These are phyloP conservation scores for Xylaria nigripes DNA, from an alignment of 495 filamentous ascomycete genomes.

Conservation along the genomic window DNA sequence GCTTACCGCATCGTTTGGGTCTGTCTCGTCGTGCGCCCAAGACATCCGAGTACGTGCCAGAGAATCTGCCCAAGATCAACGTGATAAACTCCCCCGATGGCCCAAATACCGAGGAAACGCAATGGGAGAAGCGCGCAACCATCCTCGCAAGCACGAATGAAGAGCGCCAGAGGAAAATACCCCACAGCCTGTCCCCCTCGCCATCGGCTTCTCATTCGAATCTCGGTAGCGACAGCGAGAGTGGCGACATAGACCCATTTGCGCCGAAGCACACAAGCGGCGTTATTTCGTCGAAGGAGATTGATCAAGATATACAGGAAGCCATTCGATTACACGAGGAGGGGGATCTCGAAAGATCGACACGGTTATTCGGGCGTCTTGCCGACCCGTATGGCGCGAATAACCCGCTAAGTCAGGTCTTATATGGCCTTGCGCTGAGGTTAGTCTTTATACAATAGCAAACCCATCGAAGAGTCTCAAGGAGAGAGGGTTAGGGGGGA, in stretches of 20 bases:
- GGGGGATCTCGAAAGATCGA: slow-evolving; percentile 67
- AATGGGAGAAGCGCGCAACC: slow-evolving; percentile 87
- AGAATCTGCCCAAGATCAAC: slow-evolving; percentile 66
- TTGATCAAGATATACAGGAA: slow-evolving; percentile 80
- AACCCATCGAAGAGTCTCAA: neutral
- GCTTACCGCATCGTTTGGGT: slow-evolving; percentile 65
- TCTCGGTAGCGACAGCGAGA: neutral
- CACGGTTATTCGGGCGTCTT: slow-evolving; percentile 75
- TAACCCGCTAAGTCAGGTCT: slow-evolving; percentile 89
- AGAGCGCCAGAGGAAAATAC: slow-evolving; percentile 34
- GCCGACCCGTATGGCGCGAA: slow-evolving; percentile 80
- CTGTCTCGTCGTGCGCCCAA: slow-evolving; percentile 50
- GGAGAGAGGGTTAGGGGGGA: neutral
- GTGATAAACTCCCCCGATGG: slow-evolving; percentile 28
- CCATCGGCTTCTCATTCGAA: slow-evolving; percentile 5
- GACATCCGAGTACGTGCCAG: slow-evolving; percentile 67
- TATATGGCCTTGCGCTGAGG: slow-evolving; percentile 91
- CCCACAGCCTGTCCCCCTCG: slow-evolving; percentile 19
- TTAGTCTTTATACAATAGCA: slow-evolving; percentile 36
- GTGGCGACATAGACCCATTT: neutral
- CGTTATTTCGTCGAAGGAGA: slow-evolving; percentile 38
- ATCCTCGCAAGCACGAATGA: slow-evolving; percentile 66
- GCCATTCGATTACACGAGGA: slow-evolving; percentile 91
- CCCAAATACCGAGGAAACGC: slow-evolving; percentile 34
- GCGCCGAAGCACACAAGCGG: slow-evolving; percentile 15